phyloP scores from a whole-genome alignment of 2,329 filamentous ascomycete species.

The Pochonia chlamydosporia region DNA sequence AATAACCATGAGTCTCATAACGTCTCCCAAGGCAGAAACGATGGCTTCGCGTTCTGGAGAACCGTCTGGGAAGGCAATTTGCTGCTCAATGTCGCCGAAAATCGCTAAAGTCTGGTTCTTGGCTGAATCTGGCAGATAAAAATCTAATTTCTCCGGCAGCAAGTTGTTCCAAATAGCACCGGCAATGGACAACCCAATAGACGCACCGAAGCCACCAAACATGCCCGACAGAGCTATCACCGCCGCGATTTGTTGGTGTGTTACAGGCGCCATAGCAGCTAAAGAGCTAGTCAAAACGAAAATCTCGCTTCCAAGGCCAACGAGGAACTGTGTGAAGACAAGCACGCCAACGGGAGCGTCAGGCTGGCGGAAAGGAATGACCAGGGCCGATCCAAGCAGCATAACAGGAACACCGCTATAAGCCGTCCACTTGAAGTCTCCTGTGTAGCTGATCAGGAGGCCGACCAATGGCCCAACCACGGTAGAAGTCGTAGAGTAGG shows the following conservation, averaged over 20 bases:
- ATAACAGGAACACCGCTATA: slow-evolving; percentile 32
- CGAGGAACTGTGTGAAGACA: slow-evolving; percentile 50
- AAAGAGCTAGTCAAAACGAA: neutral
- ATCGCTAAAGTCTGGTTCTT: slow-evolving; percentile 26
- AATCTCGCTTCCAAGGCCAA: neutral
- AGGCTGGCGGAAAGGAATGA: slow-evolving; percentile 36
- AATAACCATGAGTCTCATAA: slow-evolving; percentile 34
- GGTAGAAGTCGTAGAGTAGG: slow-evolving; percentile 16
- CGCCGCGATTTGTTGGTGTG: slow-evolving; percentile 49
- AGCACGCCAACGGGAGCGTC: slow-evolving; percentile 35
- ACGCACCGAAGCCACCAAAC: slow-evolving; percentile 52
- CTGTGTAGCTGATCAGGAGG: neutral
- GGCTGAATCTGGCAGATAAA: slow-evolving; percentile 30
- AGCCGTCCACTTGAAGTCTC: slow-evolving; percentile 6
- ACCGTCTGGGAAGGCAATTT: slow-evolving; percentile 42
- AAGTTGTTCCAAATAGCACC: slow-evolving; percentile 57
- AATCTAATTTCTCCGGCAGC: slow-evolving; percentile 34
- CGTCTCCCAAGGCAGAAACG: slow-evolving; percentile 45
- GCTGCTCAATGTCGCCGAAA: slow-evolving; percentile 45
- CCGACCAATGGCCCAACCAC: neutral
- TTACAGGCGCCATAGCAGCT: slow-evolving; percentile 50
- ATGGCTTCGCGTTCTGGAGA: slow-evolving; percentile 47
- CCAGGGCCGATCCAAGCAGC: slow-evolving; percentile 34
- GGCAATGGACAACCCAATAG: slow-evolving; percentile 51
- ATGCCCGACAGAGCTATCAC: slow-evolving; percentile 52